phyloP scores from a whole-genome alignment of 1,284 basidiomycete species.

The Sanghuangporus baumii region DNA sequence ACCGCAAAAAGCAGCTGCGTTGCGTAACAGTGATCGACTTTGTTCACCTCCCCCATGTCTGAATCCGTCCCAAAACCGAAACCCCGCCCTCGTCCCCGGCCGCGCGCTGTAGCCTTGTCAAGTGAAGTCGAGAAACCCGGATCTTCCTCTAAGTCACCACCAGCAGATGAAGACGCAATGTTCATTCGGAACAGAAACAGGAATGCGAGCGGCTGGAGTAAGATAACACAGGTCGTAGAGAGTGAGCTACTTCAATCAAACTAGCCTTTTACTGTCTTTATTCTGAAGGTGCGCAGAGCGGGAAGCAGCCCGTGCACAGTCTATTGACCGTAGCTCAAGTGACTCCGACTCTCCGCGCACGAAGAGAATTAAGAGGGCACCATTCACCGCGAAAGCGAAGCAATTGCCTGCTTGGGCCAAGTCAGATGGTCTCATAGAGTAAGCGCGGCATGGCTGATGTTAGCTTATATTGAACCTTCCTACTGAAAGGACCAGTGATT shows the following conservation, averaged over 20 bases:
- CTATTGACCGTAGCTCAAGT: not conserved
- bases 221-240: conserved; percentile 45
- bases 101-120: conserved; percentile 26
- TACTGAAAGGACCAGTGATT: not conserved
- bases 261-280: not conserved
- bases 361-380: not conserved
- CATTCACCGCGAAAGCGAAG: not conserved
- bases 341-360: conserved; percentile 5
- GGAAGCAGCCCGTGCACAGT: not conserved
- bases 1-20: not conserved
- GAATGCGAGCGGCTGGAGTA: conserved; percentile 50
- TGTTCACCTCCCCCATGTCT: conserved; percentile 27
- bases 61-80: conserved; percentile 39
- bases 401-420: conserved; percentile 6
- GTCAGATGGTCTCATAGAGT: not conserved
- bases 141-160: conserved; percentile 19
- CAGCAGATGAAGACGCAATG: conserved; percentile 53
- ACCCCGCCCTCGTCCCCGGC: conserved; percentile 40
- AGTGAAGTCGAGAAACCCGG: conserved; percentile 15
- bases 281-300: not conserved
- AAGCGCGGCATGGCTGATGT: not conserved
- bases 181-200: conserved; percentile 59
- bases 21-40: not conserved
- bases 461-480: not conserved
- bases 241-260: conserved; percentile 32